Base-by-base conservation (phyloP, 495 filamentous ascomycete genomes). In the Penicillium cinerascens region DNA sequence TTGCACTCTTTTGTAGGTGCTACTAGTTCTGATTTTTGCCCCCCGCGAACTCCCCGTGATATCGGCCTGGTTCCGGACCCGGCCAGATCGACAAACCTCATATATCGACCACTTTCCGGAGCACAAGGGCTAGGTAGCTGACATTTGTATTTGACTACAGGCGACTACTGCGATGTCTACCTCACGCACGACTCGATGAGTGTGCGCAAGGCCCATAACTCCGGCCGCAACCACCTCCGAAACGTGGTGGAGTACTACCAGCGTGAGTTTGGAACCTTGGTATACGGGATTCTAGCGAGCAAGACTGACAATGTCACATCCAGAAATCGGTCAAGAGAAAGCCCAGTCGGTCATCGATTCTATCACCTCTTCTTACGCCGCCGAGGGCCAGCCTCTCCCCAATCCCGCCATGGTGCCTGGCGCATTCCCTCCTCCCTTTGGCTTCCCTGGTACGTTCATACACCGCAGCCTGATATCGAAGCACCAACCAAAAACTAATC, bases 141-240 rank as follows among this genome's bases (percentile, higher is more conserved):
- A 56, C 54, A 33, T 45, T 42, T 13, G 38, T n/a, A n/a, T 47
- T 37, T 35, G 41, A 60, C 71, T 56, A 74, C 70, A 89, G 92
- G 93, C 80, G 93, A 98, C 70, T 98, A 97, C 78, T 98, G 93
- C 82, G 93, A 98, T 86, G 95, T 98, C 70, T 98, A 98, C 80
- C 88, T 98, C 59, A 98, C 95, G 51, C 93, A 98, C 80, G 95
- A 98, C 84, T 95, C 89, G 13, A 98, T 97, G 92, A 95, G 89
- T 76, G 93, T 98, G 65, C 89, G 93, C 64, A 97, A 97, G 75
- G 93, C 93, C 15, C 93, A 98, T 73, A 98, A 98, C 78, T 87
- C 82, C 61, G 93, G 93, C 52, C 83, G 92, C 42, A 98, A 98
- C 73, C 93, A 98, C 65, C 78, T 97, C 43, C 87, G 95, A 55